Evolutionary conservation across 2,329 filamentous ascomycete genomes (phyloP), one percentile per base, ranked within the genome.

Genomic region (Aureobasidium musti): DNA sequence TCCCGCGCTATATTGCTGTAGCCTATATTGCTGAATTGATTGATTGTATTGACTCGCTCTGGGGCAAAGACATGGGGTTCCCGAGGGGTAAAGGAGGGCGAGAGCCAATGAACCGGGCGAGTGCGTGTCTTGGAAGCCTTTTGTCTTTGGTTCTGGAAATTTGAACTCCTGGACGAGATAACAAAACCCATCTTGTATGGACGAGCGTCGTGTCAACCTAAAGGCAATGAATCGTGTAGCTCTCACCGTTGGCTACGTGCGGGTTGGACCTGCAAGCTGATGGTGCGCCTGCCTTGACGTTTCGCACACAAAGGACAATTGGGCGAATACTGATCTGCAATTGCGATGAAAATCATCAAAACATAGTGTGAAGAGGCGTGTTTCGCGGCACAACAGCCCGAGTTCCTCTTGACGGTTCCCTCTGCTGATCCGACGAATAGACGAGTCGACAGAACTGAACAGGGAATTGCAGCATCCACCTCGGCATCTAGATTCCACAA

Each of bases 351-450:
- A 49, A 61, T 49, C 30, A 49, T 61, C 28, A 61, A 61, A 61
- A 61, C 57, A 49, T 47, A 43, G 43, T 61, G 41, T 35, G 10
- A 61, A 61, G 39, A 61, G 43, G 57, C 57, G 57, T 61, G 57
- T 61, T 61, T 61, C 57, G 39, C 54, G 54, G 54, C 54, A 59
- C 54, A 7, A 17, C 26, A 30, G 54, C 39, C 26, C 10, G 26
- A 6, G 26, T 23, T 19, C 54, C n/a, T n/a, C n/a, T n/a, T 45
- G 37, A 33, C 33, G 54, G 26, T 23, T 19, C 26, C 33, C 3
- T 59, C 54, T 30, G 5, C 21, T 45, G 39, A 45, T 59, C 33
- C 33, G 54, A 59, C 54, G 45, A 39, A 17, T 17, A 33, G 21
- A n/a, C 39, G 23, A 59, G 39, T 59, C 54, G 54, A 26, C 54